These are phyloP conservation scores for Microstegium vimineum DNA, from an alignment of 176 grass and related monocot genomes.

Conservation along the genomic window DNA sequence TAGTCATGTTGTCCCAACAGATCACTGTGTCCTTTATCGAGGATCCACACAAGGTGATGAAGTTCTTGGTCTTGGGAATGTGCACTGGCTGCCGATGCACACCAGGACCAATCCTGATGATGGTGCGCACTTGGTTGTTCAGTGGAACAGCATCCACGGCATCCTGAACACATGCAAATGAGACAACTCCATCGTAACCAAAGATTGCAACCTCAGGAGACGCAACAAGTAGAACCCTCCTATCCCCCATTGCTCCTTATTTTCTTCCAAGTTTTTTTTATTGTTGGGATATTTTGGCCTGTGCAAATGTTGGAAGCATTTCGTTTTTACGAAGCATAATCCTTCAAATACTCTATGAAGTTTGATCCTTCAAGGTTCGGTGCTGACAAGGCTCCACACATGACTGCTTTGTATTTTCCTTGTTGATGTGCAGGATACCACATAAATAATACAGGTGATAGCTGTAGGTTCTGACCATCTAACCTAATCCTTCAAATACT, in stretches of 20 bases:
- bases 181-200: not conserved
- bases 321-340: not conserved
- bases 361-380: not conserved
- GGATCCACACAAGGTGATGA: constrained; percentile 44
- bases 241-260: not conserved
- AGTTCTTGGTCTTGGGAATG: constrained; percentile 58
- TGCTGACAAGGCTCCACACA: not conserved
- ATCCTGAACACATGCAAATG: constrained; percentile 32
- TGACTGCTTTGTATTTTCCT: not conserved
- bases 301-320: not conserved
- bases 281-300: not conserved
- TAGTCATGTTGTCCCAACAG: constrained; percentile 47
- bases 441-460: not conserved
- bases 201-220: not conserved
- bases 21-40: constrained; percentile 40
- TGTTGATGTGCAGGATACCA: not conserved
- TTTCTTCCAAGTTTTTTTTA: not conserved
- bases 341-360: not conserved
- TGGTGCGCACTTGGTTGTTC: constrained; percentile 34
- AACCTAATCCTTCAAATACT: not conserved
- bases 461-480: not conserved
- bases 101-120: constrained; percentile 45
- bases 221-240: not conserved
- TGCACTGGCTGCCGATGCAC: constrained; percentile 41
- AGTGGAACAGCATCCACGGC: constrained; percentile 51